These are phyloP conservation scores for Cercospora janseana DNA, from an alignment of 2,329 filamentous ascomycete species.

Conservation along the genomic window DNA sequence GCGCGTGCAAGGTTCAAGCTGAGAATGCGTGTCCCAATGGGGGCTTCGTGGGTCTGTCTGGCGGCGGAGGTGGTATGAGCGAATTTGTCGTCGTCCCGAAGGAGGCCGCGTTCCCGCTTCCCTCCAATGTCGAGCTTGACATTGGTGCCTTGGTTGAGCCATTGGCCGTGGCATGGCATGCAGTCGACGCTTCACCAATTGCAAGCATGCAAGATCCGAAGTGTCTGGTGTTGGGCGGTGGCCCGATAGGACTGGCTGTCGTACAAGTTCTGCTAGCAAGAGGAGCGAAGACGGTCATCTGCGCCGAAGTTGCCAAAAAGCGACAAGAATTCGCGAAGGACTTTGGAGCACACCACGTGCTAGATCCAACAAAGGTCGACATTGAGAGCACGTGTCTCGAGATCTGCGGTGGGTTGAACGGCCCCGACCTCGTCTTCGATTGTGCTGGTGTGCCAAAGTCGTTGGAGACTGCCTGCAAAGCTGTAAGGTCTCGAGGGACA, in stretches of 20 bases:
- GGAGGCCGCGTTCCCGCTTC: slow-evolving; percentile 51
- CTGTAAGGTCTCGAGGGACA: slow-evolving; percentile 54
- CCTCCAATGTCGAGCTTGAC: slow-evolving; percentile 53
- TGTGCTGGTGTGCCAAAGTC: slow-evolving; percentile 58
- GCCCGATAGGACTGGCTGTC: slow-evolving; percentile 60
- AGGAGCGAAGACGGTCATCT: slow-evolving; percentile 56
- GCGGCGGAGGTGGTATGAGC: slow-evolving; percentile 56
- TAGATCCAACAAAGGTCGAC: slow-evolving; percentile 54
- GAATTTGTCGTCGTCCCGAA: slow-evolving; percentile 55
- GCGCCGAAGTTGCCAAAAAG: slow-evolving; percentile 54
- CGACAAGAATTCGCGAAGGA: slow-evolving; percentile 53
- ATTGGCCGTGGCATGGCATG: slow-evolving; percentile 64
- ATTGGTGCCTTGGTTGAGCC: slow-evolving; percentile 63
- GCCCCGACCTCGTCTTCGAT: slow-evolving; percentile 61
- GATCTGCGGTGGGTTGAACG: slow-evolving; percentile 48
- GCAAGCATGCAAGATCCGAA: slow-evolving; percentile 43
- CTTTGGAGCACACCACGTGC: slow-evolving; percentile 56
- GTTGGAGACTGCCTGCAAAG: slow-evolving; percentile 46
- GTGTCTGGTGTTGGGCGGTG: slow-evolving; percentile 59
- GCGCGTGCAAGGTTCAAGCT: slow-evolving; percentile 52
- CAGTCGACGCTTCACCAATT: slow-evolving; percentile 52
- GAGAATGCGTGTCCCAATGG: slow-evolving; percentile 59
- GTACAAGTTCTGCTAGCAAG: slow-evolving; percentile 58
- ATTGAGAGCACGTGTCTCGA: slow-evolving; percentile 48
- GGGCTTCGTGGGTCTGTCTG: slow-evolving; percentile 48